Evolutionary conservation across 2,329 filamentous ascomycete genomes (phyloP).

Genomic region (Fusarium burgessii): DNA sequence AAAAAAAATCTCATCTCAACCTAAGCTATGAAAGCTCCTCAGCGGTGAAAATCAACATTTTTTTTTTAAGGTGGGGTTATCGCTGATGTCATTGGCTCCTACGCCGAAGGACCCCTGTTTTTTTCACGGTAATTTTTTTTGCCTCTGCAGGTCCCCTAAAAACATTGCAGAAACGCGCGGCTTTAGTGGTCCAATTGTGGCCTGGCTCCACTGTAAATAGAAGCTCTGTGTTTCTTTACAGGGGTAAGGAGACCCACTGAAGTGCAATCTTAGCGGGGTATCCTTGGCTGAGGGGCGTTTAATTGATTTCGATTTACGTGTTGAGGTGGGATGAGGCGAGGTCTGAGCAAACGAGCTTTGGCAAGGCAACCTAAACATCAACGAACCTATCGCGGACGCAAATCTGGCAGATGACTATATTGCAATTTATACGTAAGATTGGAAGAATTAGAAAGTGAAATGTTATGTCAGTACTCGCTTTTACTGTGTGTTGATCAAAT

Average conservation of each 20-base stretch:
- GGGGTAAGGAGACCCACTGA: slow-evolving; percentile 15
- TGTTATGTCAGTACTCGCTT: background rate
- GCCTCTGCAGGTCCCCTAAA: slow-evolving; percentile 29
- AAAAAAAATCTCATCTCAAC: slow-evolving; percentile 17
- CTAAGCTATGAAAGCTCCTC: slow-evolving; percentile 28
- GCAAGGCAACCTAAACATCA: slow-evolving; percentile 7
- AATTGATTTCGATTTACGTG: slow-evolving; percentile 23
- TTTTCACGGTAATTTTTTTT: slow-evolving; percentile 29
- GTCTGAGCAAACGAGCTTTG: background rate
- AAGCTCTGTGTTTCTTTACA: slow-evolving; percentile 32
- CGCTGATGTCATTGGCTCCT: slow-evolving; percentile 48
- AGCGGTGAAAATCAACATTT: slow-evolving; percentile 43
- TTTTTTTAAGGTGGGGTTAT: slow-evolving; percentile 45
- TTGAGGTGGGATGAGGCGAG: slow-evolving; percentile 1
- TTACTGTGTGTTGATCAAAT: too few species aligned
- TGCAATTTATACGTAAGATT: background rate
- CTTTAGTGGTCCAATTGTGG: slow-evolving; percentile 32
- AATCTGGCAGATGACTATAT: background rate
- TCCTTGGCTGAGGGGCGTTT: slow-evolving; percentile 25
- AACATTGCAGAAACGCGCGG: slow-evolving; percentile 24
- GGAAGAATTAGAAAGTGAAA: background rate
- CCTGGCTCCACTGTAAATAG: slow-evolving; percentile 31
- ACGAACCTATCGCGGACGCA: background rate
- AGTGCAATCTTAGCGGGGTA: slow-evolving; percentile 36
- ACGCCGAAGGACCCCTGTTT: slow-evolving; percentile 37